phyloP scores from a whole-genome alignment of 345 rosid species.

The Orychophragmus violaceus region DNA sequence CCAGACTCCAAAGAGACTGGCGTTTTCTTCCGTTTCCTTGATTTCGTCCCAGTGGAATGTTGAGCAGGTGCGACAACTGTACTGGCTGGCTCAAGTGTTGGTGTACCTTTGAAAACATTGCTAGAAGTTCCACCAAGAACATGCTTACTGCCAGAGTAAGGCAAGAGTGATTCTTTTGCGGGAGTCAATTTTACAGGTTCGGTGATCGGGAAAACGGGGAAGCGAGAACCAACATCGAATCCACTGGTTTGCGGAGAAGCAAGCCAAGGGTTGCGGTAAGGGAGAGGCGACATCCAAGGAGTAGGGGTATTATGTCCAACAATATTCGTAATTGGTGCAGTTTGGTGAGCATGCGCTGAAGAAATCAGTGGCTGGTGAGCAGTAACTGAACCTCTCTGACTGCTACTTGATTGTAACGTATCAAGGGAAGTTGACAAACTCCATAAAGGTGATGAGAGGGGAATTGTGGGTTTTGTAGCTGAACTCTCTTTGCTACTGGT shows the following conservation, averaged over 20 bases:
- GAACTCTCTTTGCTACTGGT: constrained; percentile 51
- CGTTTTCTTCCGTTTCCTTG: neutral
- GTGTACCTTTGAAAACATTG: constrained; percentile 26
- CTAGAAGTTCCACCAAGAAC: constrained; percentile 37
- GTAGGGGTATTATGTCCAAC: constrained; percentile 51
- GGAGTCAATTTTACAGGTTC: constrained; percentile 61
- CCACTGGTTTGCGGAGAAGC: constrained; percentile 60
- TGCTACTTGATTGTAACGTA: constrained; percentile 45
- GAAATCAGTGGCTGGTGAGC: constrained; percentile 58
- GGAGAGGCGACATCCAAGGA: constrained; percentile 74
- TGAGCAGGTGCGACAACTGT: constrained; percentile 39
- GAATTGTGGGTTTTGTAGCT: constrained; percentile 44
- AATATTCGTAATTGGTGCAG: constrained; percentile 52
- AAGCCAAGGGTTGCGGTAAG: constrained; percentile 62
- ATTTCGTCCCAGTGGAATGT: constrained; percentile 36
- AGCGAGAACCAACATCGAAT: constrained; percentile 51
- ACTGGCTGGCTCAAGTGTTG: constrained; percentile 42
- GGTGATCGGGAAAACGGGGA: constrained; percentile 44
- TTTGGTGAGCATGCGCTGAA: constrained; percentile 64
- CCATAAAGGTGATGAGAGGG: constrained; percentile 89
- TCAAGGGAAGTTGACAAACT: constrained; percentile 55
- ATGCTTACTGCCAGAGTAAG: constrained; percentile 45
- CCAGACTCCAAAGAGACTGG: neutral
- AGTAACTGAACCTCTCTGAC: constrained; percentile 56
- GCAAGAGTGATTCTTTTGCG: constrained; percentile 47